A percentile compares a stretch with the other conserved stretches of the same genome.
phyloP scores from a whole-genome alignment of 2,329 filamentous ascomycete genomes.

The Aspergillus phoenicis region DNA sequence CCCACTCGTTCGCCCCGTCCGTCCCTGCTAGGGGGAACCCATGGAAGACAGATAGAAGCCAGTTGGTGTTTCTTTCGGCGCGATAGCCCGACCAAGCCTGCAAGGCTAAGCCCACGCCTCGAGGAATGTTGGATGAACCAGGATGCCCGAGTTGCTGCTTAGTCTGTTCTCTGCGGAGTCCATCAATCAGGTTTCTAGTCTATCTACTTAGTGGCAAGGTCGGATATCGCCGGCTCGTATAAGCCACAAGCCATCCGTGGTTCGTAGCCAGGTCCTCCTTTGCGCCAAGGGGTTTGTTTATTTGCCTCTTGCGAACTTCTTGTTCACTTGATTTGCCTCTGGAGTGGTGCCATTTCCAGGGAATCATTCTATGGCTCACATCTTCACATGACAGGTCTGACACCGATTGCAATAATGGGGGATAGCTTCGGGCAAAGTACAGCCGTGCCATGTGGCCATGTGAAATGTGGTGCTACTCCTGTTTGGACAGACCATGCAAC shows the following conservation, averaged over 20 bases:
- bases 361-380: too few relatives aligned
- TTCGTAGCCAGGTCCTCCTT: not conserved
- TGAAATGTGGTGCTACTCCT: not conserved
- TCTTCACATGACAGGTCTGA: constrained; percentile 3
- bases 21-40: constrained; percentile 19
- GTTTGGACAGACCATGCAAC: not conserved
- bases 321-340: not conserved
- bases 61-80: not conserved
- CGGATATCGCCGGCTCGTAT: constrained; percentile 1
- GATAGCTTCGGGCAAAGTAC: not conserved
- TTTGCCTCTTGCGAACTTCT: not conserved
- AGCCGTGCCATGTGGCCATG: constrained; percentile 1
- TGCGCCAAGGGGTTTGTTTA: not conserved
- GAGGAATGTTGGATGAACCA: not conserved
- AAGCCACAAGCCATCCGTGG: not conserved
- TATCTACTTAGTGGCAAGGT: not conserved
- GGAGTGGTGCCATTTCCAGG: not conserved
- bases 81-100: not conserved
- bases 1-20: not conserved
- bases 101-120: not conserved
- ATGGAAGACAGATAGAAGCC: constrained; percentile 36
- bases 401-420: not conserved
- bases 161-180: not conserved
- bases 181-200: too few relatives aligned
- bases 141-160: not conserved